phyloP scores from a whole-genome alignment of 2,329 filamentous ascomycete genomes.

The Alternaria arbusti region DNA sequence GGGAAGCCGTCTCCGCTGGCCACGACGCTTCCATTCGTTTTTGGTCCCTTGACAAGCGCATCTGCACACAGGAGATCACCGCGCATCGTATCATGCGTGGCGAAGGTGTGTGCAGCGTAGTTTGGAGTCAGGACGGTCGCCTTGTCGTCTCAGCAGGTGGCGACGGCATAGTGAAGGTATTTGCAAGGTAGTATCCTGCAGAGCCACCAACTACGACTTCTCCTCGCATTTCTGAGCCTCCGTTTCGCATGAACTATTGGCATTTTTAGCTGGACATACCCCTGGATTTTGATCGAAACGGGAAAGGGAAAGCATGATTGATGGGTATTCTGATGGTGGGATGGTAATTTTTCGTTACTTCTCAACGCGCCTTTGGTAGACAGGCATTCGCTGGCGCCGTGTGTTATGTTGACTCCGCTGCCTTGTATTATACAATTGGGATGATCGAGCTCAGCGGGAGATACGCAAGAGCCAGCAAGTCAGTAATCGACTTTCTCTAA shows the following conservation, averaged over 20 bases:
- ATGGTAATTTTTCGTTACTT: slow-evolving; percentile 19
- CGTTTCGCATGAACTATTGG: slow-evolving; percentile 19
- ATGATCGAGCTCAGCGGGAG: neutral
- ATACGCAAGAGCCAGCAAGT: slow-evolving; percentile 1
- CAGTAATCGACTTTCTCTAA: neutral
- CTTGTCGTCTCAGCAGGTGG: slow-evolving; percentile 95
- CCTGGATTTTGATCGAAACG: slow-evolving; percentile 5
- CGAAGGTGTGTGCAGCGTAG: slow-evolving; percentile 91
- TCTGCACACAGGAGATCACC: slow-evolving; percentile 94
- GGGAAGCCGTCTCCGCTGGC: slow-evolving; percentile 92
- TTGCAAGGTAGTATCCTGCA: slow-evolving; percentile 49
- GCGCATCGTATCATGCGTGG: slow-evolving; percentile 93
- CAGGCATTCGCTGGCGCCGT: neutral
- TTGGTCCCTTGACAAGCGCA: slow-evolving; percentile 95
- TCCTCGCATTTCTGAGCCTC: slow-evolving; percentile 9
- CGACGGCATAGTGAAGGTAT: slow-evolving; percentile 96
- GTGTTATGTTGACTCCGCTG: neutral
- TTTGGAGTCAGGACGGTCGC: slow-evolving; percentile 93
- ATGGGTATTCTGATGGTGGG: slow-evolving; percentile 19
- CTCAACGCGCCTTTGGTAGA: slow-evolving; percentile 2
- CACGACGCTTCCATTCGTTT: slow-evolving; percentile 96
- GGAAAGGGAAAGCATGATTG: slow-evolving; percentile 15
- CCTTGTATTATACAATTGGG: slow-evolving; percentile 9
- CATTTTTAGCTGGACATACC: slow-evolving; percentile 31
- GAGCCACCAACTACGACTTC: slow-evolving; percentile 10